Conservation (phyloP, 108 stramenopile species). For the Cyclostephanos invisitatus region DNA sequence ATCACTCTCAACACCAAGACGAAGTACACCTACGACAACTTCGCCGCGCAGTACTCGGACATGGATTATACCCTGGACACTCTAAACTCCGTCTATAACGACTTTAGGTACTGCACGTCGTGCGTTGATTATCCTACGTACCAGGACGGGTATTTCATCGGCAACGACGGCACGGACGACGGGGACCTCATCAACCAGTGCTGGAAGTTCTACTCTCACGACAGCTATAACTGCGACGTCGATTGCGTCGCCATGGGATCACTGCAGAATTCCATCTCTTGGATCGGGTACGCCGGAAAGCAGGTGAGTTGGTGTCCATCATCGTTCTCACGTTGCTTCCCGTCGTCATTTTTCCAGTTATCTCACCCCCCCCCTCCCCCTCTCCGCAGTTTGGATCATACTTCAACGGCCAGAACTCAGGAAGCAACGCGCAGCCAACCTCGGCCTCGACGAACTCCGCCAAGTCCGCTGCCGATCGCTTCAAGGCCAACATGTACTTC, state of each 20-base stretch:
- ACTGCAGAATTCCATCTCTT: conserved; percentile 72
- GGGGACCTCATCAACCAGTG: conserved; percentile 92
- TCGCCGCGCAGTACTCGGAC: conserved; percentile 63
- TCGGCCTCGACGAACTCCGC: conserved; percentile 4
- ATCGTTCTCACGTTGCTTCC: too few relatives aligned
- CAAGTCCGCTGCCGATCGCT: conserved; percentile 52
- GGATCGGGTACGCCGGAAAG: conserved; percentile 56
- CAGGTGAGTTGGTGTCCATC: background rate
- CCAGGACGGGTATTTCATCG: conserved; percentile 89
- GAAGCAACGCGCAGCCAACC: conserved; percentile 1
- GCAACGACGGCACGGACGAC: conserved; percentile 79
- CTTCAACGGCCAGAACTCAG: conserved; percentile 43
- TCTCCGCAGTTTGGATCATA: conserved; percentile 48
- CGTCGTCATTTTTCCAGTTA: too few relatives aligned
- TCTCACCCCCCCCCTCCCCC: too few relatives aligned
- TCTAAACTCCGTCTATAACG: conserved; percentile 77
- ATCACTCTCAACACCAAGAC: conserved; percentile 46
- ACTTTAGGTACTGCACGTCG: conserved; percentile 74
- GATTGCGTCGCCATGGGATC: conserved; percentile 76
- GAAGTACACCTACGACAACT: conserved; percentile 71
- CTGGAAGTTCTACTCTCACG: conserved; percentile 89
- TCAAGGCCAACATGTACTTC: conserved; percentile 77
- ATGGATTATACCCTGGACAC: conserved; percentile 80
- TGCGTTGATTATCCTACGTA: conserved; percentile 91
- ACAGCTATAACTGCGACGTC: conserved; percentile 70